Percentiles rank a stretch among this genome's conserved stretches.
Evolutionary conservation across 1,284 basidiomycete species (phyloP).

Genomic region (Irpex sp.): DNA sequence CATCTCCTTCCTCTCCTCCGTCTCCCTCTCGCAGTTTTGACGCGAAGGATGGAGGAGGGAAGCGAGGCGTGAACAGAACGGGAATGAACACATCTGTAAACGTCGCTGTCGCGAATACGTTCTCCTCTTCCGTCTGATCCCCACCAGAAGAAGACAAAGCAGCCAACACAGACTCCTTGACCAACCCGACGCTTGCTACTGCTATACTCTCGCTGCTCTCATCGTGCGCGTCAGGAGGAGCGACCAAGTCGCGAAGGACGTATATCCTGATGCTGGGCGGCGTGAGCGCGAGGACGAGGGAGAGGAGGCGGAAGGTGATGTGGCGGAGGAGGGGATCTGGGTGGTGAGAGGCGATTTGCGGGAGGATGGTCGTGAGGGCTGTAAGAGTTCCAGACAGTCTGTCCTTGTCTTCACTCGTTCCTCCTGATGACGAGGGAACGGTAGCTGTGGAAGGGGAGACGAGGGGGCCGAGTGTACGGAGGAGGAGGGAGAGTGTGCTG

Average conservation of each 20-base stretch:
- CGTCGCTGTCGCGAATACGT: constrained; percentile 41
- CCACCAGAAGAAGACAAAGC: constrained; percentile 28
- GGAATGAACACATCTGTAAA: constrained; percentile 48
- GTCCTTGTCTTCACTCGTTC: constrained; percentile 27
- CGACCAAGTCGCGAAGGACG: constrained; percentile 44
- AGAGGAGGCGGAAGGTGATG: constrained; percentile 53
- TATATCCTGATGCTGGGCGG: constrained; percentile 45
- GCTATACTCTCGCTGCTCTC: constrained; percentile 42
- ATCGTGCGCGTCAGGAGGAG: constrained; percentile 32
- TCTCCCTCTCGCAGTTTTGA: background rate
- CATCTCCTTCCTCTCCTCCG: background rate
- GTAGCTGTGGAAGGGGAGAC: constrained; percentile 8
- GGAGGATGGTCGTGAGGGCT: constrained; percentile 44
- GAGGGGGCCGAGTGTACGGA: constrained; percentile 34
- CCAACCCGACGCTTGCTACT: constrained; percentile 56
- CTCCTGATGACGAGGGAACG: constrained; percentile 25
- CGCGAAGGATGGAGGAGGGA: constrained; percentile 34
- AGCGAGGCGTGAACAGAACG: constrained; percentile 43
- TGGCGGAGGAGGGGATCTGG: constrained; percentile 52
- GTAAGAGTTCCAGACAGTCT: constrained; percentile 24
- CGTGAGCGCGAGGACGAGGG: constrained; percentile 41
- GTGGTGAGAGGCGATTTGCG: constrained; percentile 53
- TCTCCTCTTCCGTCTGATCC: constrained; percentile 20
- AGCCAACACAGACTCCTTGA: constrained; percentile 60
- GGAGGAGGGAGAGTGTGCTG: constrained; percentile 50